Base-by-base conservation (phyloP, 331 rosid species). In the Phaseolus coccineus region DNA sequence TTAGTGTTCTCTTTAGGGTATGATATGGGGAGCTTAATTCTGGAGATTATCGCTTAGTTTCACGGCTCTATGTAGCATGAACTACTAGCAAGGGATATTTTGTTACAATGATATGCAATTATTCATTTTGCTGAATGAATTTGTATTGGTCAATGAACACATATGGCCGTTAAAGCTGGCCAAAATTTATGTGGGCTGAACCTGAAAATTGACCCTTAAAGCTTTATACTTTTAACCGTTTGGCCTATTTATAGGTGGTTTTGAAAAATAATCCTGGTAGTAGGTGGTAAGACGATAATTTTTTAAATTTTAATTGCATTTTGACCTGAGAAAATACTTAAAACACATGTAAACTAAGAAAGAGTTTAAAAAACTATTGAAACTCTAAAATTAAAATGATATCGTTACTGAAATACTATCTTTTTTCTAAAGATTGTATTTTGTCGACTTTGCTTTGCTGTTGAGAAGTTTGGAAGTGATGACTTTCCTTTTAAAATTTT, bases 41-140 rank as follows among this genome's bases (percentile, higher is more conserved):
- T 4, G 66, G 40, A 28, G 35, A 25, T 22, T 37, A 37, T 57
- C 3, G 16, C 8, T 58, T 56, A 3, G 6, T 28, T 58, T 12
- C 9, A 16, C n/a, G 4, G 65, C 0, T 58, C 65, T 5, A 62
- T 6, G 35, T 14, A 2, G 16, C 44, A 15, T 7, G 44, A 64
- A 5, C 47, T 15, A 35, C 28, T 63, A 3, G 8, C 69, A 14
- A 50, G 48, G 7, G 68, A 25, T 42, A 55, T 67, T 70, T 76
- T 31, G 69, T 67, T 28, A 7, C 0, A 9, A 51, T 27, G 42
- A 16, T 47, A 58, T 46, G 30, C 4, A 47, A 46, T 44, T 58
- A 46, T 46, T 19, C 4, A 59, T 69, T 56, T 69, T 57, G 61
- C 7, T 57, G 71, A 53, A n/a, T 40, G 59, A 14, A 78, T 44